Evolutionary conservation across 2,329 filamentous ascomycete species (phyloP).

Genomic region (Colletotrichum graminicola): DNA sequence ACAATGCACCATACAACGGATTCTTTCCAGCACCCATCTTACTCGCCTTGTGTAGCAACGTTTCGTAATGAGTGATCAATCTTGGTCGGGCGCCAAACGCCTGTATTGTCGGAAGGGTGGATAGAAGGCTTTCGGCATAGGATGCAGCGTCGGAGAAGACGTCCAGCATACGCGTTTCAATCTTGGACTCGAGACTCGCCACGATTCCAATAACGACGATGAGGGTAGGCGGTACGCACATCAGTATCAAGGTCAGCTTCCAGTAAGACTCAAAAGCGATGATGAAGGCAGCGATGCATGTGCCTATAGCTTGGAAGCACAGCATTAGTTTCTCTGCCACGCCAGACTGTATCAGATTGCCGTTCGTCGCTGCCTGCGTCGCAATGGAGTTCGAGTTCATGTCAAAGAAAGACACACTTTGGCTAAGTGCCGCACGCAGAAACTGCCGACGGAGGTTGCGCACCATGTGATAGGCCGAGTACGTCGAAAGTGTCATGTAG

Average conservation of each 20-base stretch:
- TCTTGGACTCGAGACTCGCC: conserved; percentile 45
- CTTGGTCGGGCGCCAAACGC: conserved; percentile 32
- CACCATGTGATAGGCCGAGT: background rate
- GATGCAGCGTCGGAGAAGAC: conserved; percentile 46
- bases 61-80: conserved; percentile 33
- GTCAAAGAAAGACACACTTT: background rate
- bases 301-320: conserved; percentile 52
- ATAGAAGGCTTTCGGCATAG: conserved; percentile 46
- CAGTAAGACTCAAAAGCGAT: conserved; percentile 56
- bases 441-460: background rate
- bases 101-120: conserved; percentile 35
- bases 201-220: conserved; percentile 42
- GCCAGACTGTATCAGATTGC: conserved; percentile 55
- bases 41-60: conserved; percentile 42
- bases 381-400: conserved; percentile 50
- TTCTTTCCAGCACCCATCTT: conserved; percentile 48
- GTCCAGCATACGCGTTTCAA: conserved; percentile 46
- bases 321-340: conserved; percentile 56
- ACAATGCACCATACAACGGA: conserved; percentile 45
- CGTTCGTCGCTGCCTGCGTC: conserved; percentile 57
- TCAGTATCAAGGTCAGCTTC: conserved; percentile 57
- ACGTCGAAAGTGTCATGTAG: background rate
- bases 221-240: conserved; percentile 18
- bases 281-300: conserved; percentile 54
- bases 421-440: background rate